Evolutionary conservation across 1,284 basidiomycete species (phyloP).

Genomic region (Apiotrichum gracile): DNA sequence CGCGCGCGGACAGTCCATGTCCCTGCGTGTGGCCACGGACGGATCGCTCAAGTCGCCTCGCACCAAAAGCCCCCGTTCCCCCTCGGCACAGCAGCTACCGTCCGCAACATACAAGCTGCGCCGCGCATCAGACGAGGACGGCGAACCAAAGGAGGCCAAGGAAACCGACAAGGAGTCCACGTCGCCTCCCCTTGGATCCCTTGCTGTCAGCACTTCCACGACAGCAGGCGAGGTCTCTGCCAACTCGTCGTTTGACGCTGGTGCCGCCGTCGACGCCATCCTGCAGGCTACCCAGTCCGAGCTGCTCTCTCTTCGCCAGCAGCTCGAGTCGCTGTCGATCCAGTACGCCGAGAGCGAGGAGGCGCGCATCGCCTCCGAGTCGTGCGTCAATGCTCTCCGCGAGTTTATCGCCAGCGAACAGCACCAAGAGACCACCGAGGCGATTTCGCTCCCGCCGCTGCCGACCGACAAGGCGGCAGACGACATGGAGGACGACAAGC

Average conservation of each 20-base stretch:
- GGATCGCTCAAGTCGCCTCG: background rate
- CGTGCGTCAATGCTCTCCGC: constrained; percentile 70
- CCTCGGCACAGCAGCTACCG: no score
- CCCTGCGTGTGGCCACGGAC: constrained; percentile 1
- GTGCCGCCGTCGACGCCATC: background rate
- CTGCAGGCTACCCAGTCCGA: background rate
- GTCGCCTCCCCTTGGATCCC: background rate
- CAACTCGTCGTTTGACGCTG: background rate
- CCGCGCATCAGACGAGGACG: background rate
- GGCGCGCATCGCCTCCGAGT: constrained; percentile 77
- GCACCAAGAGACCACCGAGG: constrained; percentile 13
- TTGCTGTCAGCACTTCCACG: background rate
- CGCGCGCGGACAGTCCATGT: background rate
- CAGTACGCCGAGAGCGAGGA: constrained; percentile 71
- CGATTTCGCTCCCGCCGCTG: constrained; percentile 51
- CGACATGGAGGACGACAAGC: constrained; percentile 12
- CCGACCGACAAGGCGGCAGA: constrained; percentile 55
- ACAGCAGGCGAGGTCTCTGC: background rate
- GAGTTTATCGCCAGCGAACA: constrained; percentile 63
- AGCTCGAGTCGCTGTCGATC: constrained; percentile 56
- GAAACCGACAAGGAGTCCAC: background rate
- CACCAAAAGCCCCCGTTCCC: background rate
- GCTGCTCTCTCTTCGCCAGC: constrained; percentile 52
- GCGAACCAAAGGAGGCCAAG: background rate
- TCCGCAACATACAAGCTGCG: background rate